Conservation (phyloP, 768 basidiomycete species). For the Boletus rufocinnamomeus region DNA sequence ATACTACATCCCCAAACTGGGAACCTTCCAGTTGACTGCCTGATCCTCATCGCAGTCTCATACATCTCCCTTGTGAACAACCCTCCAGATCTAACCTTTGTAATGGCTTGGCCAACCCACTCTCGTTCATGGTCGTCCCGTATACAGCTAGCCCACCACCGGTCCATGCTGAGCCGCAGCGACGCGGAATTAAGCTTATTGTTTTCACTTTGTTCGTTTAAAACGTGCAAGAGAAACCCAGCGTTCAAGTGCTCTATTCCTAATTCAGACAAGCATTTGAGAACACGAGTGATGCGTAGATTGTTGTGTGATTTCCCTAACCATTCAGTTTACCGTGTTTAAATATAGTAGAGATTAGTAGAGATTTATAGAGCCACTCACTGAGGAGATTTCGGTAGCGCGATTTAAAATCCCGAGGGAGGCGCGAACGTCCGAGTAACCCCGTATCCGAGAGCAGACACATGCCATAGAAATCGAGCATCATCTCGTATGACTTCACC, state of each 20-base stretch:
- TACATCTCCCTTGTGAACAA: conserved; percentile 63
- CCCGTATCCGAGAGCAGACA: conserved; percentile 59
- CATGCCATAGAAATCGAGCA: conserved; percentile 86
- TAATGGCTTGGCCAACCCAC: conserved; percentile 54
- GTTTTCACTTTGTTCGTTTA: conserved; percentile 67
- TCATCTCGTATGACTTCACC: conserved; percentile 62
- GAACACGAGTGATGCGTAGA: conserved; percentile 73
- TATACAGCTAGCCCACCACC: conserved; percentile 78
- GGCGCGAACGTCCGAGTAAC: conserved; percentile 52
- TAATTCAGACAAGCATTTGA: conserved; percentile 74
- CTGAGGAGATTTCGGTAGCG: conserved; percentile 67
- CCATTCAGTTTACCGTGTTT: background rate
- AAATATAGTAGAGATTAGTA: background rate
- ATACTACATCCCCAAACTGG: conserved; percentile 2
- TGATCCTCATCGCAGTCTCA: conserved; percentile 46
- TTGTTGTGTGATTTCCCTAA: conserved; percentile 75
- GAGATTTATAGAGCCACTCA: conserved; percentile 49
- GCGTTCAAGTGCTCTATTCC: conserved; percentile 64
- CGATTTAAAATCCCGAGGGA: conserved; percentile 49
- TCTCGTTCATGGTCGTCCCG: conserved; percentile 59
- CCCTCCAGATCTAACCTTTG: conserved; percentile 46
- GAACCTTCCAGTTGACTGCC: conserved; percentile 29
- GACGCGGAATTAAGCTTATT: conserved; percentile 49
- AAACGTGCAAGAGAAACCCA: conserved; percentile 67
- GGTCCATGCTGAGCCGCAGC: conserved; percentile 66